phyloP scores from a whole-genome alignment of 2,329 filamentous ascomycete species.

The Ceratocystis smalleyi region DNA sequence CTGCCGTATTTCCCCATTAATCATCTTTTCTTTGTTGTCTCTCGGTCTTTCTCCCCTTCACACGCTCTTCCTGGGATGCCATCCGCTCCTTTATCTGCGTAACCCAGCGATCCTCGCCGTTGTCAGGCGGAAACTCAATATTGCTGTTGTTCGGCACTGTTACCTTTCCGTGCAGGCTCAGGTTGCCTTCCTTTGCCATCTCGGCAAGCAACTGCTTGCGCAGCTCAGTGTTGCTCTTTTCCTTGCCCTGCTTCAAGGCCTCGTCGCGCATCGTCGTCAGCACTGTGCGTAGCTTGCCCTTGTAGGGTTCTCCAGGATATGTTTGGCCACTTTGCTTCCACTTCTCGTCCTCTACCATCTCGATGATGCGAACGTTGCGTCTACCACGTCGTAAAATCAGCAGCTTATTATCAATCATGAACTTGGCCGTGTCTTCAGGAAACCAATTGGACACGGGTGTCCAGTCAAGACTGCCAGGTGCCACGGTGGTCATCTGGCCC shows the following conservation, averaged over 20 bases:
- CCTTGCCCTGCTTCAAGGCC: constrained; percentile 23
- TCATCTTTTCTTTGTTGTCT: constrained; percentile 11
- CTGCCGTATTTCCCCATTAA: background rate
- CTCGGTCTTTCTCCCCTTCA: constrained; percentile 18
- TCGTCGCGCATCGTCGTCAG: constrained; percentile 26
- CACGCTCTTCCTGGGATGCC: background rate
- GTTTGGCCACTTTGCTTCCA: constrained; percentile 33
- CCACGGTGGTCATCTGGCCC: constrained; percentile 27
- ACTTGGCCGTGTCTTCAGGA: constrained; percentile 41
- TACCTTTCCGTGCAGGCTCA: constrained; percentile 18
- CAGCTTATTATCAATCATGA: constrained; percentile 42
- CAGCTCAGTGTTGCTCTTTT: constrained; percentile 21
- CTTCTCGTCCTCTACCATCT: constrained; percentile 42
- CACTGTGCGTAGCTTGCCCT: constrained; percentile 33
- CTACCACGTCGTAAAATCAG: constrained; percentile 48
- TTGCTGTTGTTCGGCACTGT: constrained; percentile 28
- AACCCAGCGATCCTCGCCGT: constrained; percentile 9
- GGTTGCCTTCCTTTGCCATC: constrained; percentile 11
- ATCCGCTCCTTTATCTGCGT: background rate
- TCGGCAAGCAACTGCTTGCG: constrained; percentile 22
- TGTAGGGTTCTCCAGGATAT: constrained; percentile 39
- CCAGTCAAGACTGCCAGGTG: constrained; percentile 40
- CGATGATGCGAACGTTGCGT: constrained; percentile 45
- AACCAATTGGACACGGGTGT: constrained; percentile 45
- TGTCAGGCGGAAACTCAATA: constrained; percentile 26